Base-by-base conservation (phyloP, 306 rosid species). In the Phaseolus lunatus region DNA sequence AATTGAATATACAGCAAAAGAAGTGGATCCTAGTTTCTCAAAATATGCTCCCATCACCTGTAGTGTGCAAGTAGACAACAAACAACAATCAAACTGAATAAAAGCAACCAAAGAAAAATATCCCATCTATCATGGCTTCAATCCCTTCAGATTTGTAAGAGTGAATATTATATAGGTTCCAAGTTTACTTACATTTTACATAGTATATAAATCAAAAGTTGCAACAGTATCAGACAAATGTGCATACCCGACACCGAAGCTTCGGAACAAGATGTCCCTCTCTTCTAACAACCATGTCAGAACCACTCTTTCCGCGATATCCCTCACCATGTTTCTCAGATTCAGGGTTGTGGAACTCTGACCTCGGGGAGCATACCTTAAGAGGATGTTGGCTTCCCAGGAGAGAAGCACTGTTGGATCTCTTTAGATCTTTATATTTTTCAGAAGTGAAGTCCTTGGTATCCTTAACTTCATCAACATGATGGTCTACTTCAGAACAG, bases 11-110 rank as follows among this genome's bases (percentile, higher is more conserved):
- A 96, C 99, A 12, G 99, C 99, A 89, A 96, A 96, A 74, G 99
- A 92, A 78, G 92, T 96, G 78, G 99, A 91, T 37, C 96, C 94
- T 23, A 88, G 82, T 86, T 96, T 91, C 86, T 96, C 99, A 88
- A 96, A 96, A 83, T 92, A 89, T 24, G 99, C 99, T 66, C 99
- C 99, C 85, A 91, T 92, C 52, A 96, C 99, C 99, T 92, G 89
- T 18, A 57, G 62, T 27, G 59, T 67, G 79, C 56, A 71, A 76
- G 70, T 7, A 78, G 65, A 79, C 76, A 78, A 69, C 1, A 10
- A 63, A 67, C 43, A 62, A 52, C 18, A 75, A 78, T 26, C 52
- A 76, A 80, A 50, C 22, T 66, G 50, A 84, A 48, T 43, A 18
- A 78, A 72, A 61, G 56, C 19, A 71, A 65, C 37, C 20, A 44